phyloP scores from a whole-genome alignment of 1,284 basidiomycete species.

The Ceratobasidium sp. region DNA sequence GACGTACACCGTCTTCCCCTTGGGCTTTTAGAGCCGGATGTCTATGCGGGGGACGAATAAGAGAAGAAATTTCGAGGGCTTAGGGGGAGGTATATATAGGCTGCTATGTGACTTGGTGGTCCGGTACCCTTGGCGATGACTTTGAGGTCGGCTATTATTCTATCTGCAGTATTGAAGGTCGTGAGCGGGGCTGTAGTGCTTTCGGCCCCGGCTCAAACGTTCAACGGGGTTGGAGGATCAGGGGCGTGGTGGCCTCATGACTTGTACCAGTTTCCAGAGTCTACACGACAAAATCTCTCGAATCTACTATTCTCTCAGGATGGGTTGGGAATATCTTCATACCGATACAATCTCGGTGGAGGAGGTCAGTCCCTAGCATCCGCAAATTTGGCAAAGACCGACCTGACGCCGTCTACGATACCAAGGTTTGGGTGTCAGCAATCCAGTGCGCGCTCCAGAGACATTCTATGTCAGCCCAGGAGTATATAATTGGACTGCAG shows the following conservation, averaged over 20 bases:
- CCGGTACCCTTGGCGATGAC: not conserved
- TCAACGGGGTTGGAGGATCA: constrained; percentile 58
- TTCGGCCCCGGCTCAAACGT: constrained; percentile 52
- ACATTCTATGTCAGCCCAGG: constrained; percentile 61
- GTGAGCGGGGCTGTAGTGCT: constrained; percentile 27
- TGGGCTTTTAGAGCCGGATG: constrained; percentile 16
- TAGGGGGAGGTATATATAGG: constrained; percentile 7
- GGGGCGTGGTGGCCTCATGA: constrained; percentile 66
- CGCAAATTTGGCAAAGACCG: constrained; percentile 17
- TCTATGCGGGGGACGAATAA: not conserved
- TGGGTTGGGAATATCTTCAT: constrained; percentile 62
- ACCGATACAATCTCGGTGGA: constrained; percentile 63
- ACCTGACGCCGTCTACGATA: constrained; percentile 34
- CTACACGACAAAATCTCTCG: constrained; percentile 60
- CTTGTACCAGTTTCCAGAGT: constrained; percentile 60
- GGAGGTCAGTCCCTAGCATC: constrained; percentile 59
- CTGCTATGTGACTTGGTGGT: not conserved
- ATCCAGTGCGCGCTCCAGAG: constrained; percentile 59
- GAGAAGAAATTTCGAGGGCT: not conserved
- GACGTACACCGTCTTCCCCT: constrained; percentile 19
- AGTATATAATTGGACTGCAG: constrained; percentile 60
- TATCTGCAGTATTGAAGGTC: not conserved
- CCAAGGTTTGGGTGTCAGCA: constrained; percentile 47
- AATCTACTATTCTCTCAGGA: constrained; percentile 59
- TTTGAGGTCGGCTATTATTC: not conserved